These are phyloP conservation scores for Eremothecium gossypii DNA, from an alignment of 1,139 yeast genomes.

Conservation along the genomic window DNA sequence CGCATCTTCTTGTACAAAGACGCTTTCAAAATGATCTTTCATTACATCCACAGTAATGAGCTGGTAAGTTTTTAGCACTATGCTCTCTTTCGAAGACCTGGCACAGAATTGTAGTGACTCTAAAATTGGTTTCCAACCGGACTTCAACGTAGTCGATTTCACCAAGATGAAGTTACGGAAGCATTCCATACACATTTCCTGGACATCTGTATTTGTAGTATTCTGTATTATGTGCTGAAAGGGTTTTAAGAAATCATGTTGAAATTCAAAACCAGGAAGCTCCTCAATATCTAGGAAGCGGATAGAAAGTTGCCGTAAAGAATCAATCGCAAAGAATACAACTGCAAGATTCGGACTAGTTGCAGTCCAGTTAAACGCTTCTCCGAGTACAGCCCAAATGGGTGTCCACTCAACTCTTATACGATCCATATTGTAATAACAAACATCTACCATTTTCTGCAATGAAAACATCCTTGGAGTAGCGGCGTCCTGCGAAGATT, in stretches of 20 bases:
- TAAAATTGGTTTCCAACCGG: constrained; percentile 93
- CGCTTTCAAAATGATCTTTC: constrained; percentile 51
- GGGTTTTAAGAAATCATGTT: constrained; percentile 86
- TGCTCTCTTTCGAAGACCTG: constrained; percentile 36
- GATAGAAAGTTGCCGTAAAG: constrained; percentile 85
- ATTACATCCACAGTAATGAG: constrained; percentile 52
- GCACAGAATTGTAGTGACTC: constrained; percentile 48
- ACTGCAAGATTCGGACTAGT: constrained; percentile 66
- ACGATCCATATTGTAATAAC: constrained; percentile 95
- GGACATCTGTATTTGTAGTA: constrained; percentile 61
- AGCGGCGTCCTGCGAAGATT: constrained; percentile 70
- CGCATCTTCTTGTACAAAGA: constrained; percentile 60
- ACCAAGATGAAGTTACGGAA: constrained; percentile 76
- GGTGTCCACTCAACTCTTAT: constrained; percentile 96
- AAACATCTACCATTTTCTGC: constrained; percentile 93
- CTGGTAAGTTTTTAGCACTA: constrained; percentile 56
- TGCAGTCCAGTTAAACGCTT: constrained; percentile 77
- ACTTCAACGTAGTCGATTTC: constrained; percentile 63
- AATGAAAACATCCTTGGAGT: constrained; percentile 87
- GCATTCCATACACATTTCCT: constrained; percentile 87
- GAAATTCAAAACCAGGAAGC: constrained; percentile 89
- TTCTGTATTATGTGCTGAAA: constrained; percentile 71
- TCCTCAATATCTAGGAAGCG: constrained; percentile 91
- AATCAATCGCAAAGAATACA: constrained; percentile 86
- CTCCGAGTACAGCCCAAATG: constrained; percentile 90